These are phyloP conservation scores for Barbatosphaeria neglecta DNA, from an alignment of 495 filamentous ascomycete genomes.

Conservation along the genomic window DNA sequence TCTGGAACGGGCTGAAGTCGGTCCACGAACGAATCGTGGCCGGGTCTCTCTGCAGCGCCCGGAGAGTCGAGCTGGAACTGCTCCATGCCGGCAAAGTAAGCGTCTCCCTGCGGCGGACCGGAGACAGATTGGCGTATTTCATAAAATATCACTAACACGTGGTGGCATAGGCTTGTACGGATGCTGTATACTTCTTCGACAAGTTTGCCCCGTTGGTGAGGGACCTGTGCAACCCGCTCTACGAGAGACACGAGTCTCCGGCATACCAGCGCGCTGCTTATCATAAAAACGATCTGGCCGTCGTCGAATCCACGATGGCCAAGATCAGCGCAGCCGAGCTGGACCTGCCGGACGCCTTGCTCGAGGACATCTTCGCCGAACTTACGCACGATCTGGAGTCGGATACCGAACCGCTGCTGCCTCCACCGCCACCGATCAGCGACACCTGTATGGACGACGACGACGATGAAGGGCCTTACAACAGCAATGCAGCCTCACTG, in stretches of 20 bases:
- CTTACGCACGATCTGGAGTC: neutral
- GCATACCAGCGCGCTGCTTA: constrained; percentile 18
- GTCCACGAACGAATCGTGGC: constrained; percentile 15
- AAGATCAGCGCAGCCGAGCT: constrained; percentile 2
- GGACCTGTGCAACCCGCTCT: constrained; percentile 24
- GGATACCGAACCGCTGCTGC: neutral
- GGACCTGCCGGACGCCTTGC: constrained; percentile 1
- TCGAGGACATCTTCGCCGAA: constrained; percentile 6
- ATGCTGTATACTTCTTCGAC: constrained; percentile 16
- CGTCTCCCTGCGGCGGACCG: too few relatives aligned
- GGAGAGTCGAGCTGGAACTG: constrained; percentile 32
- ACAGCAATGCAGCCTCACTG: neutral
- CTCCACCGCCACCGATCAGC: constrained; percentile 4
- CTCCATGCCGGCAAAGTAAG: constrained; percentile 33
- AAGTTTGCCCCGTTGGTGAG: constrained; percentile 21
- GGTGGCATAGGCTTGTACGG: constrained; percentile 15
- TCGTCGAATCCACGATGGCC: constrained; percentile 22
- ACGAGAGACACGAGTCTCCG: constrained; percentile 16
- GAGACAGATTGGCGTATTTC: too few relatives aligned
- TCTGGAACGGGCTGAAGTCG: constrained; percentile 12
- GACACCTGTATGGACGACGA: neutral
- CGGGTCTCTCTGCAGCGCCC: constrained; percentile 21
- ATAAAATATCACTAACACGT: constrained; percentile 7
- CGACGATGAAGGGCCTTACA: neutral
- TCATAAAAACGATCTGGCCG: constrained; percentile 21